phyloP scores from a whole-genome alignment of 495 filamentous ascomycete genomes.

The Penicillium chermesinum region DNA sequence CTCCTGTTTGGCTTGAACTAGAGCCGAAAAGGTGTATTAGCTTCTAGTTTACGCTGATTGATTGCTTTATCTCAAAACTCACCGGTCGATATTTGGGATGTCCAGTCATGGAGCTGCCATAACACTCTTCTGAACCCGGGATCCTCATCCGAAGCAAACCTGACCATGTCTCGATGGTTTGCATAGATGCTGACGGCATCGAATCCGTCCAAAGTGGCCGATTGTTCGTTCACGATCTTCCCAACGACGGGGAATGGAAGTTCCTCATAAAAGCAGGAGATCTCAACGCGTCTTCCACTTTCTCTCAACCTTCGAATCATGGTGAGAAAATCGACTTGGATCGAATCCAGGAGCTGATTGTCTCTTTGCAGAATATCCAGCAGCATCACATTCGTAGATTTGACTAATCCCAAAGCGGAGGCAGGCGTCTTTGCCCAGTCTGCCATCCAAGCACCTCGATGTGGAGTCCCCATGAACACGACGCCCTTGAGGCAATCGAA shows the following conservation, averaged over 20 bases:
- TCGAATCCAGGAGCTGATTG: background rate
- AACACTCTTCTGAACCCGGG: background rate
- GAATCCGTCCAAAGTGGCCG: background rate
- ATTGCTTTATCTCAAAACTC: too few relatives aligned
- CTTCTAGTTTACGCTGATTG: too few relatives aligned
- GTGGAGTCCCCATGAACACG: slow-evolving; percentile 6
- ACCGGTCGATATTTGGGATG: too few relatives aligned
- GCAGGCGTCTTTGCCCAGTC: slow-evolving; percentile 7
- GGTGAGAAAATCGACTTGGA: background rate
- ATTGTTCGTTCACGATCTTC: background rate
- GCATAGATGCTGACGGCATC: slow-evolving; percentile 1
- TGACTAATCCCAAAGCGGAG: background rate
- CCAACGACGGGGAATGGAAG: background rate
- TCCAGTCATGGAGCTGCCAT: background rate
- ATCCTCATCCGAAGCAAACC: background rate
- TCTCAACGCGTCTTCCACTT: too few relatives aligned
- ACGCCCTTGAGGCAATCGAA: background rate
- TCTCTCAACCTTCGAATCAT: too few relatives aligned
- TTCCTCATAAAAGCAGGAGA: slow-evolving; percentile 1
- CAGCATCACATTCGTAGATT: background rate
- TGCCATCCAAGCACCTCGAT: slow-evolving; percentile 2
- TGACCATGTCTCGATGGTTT: slow-evolving; percentile 5
- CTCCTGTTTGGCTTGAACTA: too few relatives aligned
- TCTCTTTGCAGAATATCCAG: background rate
- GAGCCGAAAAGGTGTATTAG: too few relatives aligned